These are phyloP conservation scores for Naganishia randhawae DNA, from an alignment of 768 basidiomycete genomes.

Conservation along the genomic window DNA sequence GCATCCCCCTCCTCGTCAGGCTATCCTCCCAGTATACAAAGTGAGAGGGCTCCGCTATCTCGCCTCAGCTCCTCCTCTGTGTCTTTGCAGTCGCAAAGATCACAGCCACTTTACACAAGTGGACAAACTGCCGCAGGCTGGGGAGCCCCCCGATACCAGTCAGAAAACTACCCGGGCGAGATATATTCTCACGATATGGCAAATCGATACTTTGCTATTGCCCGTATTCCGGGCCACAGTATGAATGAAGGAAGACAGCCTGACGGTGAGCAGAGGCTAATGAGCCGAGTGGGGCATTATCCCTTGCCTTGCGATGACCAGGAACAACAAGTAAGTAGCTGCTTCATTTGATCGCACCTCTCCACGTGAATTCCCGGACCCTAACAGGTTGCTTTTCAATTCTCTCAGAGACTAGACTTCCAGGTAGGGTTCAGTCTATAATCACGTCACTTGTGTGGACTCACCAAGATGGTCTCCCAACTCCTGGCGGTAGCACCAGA, in stretches of 20 bases:
- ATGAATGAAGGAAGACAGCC: background rate
- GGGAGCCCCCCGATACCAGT: background rate
- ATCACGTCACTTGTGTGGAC: background rate
- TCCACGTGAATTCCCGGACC: background rate
- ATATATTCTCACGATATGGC: conserved; percentile 11
- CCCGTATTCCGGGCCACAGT: background rate
- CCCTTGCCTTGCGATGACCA: conserved; percentile 17
- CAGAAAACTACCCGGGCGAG: background rate
- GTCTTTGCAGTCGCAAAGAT: background rate
- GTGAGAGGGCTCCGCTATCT: background rate
- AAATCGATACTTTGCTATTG: conserved; percentile 4
- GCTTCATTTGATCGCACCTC: background rate
- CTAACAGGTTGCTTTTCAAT: background rate
- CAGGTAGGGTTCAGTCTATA: background rate
- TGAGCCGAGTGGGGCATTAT: background rate
- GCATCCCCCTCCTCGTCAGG: background rate
- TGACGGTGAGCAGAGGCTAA: background rate
- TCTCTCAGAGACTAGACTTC: conserved; percentile 1
- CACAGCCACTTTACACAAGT: background rate
- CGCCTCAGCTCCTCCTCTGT: no score
- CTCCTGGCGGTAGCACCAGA: background rate
- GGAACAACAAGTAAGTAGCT: conserved; percentile 7
- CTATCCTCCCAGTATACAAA: background rate
- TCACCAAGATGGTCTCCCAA: background rate
- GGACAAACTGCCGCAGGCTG: background rate